Base-by-base conservation (phyloP, 176 grass and related monocot genomes). In the Ananas comosus region DNA sequence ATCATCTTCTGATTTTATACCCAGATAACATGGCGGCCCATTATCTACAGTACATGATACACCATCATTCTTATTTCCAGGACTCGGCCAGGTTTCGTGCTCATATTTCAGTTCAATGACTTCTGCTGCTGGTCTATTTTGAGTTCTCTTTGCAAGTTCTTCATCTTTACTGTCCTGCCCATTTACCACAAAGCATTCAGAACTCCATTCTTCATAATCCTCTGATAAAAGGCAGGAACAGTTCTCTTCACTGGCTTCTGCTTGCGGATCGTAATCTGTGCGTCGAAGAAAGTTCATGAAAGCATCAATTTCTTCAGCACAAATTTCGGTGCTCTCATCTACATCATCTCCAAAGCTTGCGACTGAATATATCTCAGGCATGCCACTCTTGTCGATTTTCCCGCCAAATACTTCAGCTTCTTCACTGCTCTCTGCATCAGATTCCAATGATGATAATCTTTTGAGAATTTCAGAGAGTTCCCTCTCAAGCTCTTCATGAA, bases 311-410 rank as follows among this genome's bases (percentile, higher is more conserved):
- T 89, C 88, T 70, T 87, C 76, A 27, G 76, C 6, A 21, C 82
- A 86, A 72, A 96, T 51, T 13, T 85, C 86, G 71, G 87, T 93
- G 73, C 77, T 85, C 71, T 11, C 59, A 56, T 85, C 72, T 80
- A n/a, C 42, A 65, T 74, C 78, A 12, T 73, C 69, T 51, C 67
- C 58, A 16, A 57, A 51, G 11, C 48, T 79, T 27, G 47, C 80
- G 0, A 68, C 67, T 11, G 50, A 33, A 51, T 42, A 54, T 12
- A 47, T 19, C 47, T 76, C 64, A 48, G 64, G 16, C 3, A 56
- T 67, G 29, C 29, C 10, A 54, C 64, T 56, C 54, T 33, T 13
- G 21, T 47, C 18, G 2, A 5, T 13, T 12, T 25, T 56, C 1
- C 29, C 3, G 4, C 3, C 29, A 33, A 33, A 33, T 57, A 64